phyloP scores from a whole-genome alignment of 2,329 filamentous ascomycete genomes.

The Stemphylium beticola region DNA sequence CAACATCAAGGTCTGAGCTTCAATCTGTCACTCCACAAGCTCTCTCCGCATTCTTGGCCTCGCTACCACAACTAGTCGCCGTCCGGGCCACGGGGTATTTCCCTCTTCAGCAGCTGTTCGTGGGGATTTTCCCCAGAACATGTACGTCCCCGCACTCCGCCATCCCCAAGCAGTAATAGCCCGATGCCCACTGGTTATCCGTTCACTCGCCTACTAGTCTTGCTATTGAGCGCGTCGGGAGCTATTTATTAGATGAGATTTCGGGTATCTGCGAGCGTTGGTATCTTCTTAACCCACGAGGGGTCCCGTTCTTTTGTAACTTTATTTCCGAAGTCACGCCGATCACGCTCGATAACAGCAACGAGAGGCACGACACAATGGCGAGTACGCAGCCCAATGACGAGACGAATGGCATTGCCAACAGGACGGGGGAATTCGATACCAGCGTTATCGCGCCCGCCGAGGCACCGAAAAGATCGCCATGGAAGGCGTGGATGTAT shows the following conservation, averaged over 20 bases:
- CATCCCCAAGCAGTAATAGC: conserved; percentile 26
- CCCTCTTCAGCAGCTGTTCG: background rate
- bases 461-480: conserved; percentile 44
- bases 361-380: conserved; percentile 1
- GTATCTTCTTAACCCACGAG: conserved; percentile 8
- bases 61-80: background rate
- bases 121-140: conserved; percentile 12
- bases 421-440: conserved; percentile 29
- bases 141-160: conserved; percentile 30
- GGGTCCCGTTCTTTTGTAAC: conserved; percentile 1
- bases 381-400: conserved; percentile 30
- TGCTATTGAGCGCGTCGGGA: conserved; percentile 17
- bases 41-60: background rate
- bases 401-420: conserved; percentile 26
- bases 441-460: conserved; percentile 41
- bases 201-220: conserved; percentile 18
- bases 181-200: conserved; percentile 33
- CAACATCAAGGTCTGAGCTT: background rate
- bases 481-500: conserved; percentile 49
- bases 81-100: conserved; percentile 14
- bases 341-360: conserved; percentile 1
- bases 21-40: conserved; percentile 1
- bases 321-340: conserved; percentile 5
- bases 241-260: conserved; percentile 33
- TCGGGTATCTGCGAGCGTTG: conserved; percentile 11